Evolutionary conservation across 2,329 filamentous ascomycete species (phyloP), one percentile per base, ranked within the genome.

Genomic region (Grosmannia huntii): DNA sequence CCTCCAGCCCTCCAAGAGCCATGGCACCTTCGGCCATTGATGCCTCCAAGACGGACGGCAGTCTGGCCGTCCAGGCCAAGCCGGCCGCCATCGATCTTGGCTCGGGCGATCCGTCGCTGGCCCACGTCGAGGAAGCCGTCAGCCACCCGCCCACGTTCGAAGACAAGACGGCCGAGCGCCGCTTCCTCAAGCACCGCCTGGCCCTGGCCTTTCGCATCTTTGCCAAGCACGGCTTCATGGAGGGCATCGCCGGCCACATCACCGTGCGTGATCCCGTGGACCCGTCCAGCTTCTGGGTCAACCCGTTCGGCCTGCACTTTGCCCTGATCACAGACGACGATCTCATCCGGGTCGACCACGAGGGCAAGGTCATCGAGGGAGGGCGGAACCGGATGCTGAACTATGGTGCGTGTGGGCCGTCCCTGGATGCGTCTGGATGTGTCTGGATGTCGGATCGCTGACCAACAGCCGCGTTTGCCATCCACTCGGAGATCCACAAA

Each of bases 231-330:
- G 79, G 77, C 21, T 81, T 75, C 63, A 78, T 80, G 61, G 80
- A 83, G 69, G 81, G 81, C 19, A 79, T 85, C 36, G 82, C 82
- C 11, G 82, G 83, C 2, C 83, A 85, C 64, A 84, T 85, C 62
- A 84, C 81, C 1, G 65, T 84, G 28, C 74, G 81, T 28, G 70
- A 85, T 61, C 81, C 82, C 0, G 76, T 85, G 6, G 76, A 83
- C 48, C 78, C 79, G 0, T 68, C 72, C 5, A 80, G 76, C 0
- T 85, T 85, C 70, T 85, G 82, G 83, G 81, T 86, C 6, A 86
- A 86, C 62, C 83, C 83, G 0, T 83, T 85, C 59, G 62, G 81
- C 10, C 75, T 81, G 4, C 76, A 81, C 10, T 86, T 85, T 70
- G 79, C 78, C 7, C 71, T 81, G 57, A 80, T 87, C 56, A 83